A percentile compares a stretch with the other conserved stretches of the same genome.
Conservation (phyloP, 257 asterid species). For the Cordia subcordata region DNA sequence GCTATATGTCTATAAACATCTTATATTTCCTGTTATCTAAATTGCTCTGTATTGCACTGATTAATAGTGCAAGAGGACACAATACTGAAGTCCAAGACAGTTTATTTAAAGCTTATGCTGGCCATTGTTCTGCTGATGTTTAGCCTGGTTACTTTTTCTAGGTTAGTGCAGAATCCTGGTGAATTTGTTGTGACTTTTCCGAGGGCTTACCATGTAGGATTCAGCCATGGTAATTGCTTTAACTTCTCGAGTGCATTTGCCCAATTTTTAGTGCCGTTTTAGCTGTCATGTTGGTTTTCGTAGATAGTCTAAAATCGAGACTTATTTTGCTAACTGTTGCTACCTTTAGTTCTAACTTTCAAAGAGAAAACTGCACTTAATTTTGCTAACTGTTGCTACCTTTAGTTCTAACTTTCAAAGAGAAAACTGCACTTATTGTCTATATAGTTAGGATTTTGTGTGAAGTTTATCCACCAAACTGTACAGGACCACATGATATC, state of each 20-base stretch:
- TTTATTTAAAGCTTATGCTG: neutral
- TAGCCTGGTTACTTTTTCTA: constrained; percentile 24
- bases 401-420: too few relatives aligned
- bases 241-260: neutral
- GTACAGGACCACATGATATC: too few relatives aligned
- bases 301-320: too few relatives aligned
- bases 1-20: constrained; percentile 13
- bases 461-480: too few relatives aligned
- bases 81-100: neutral
- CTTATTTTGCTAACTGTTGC: too few relatives aligned
- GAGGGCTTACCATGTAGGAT: constrained; percentile 96
- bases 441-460: too few relatives aligned
- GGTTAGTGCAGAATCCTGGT: constrained; percentile 98
- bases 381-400: too few relatives aligned
- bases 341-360: too few relatives aligned
- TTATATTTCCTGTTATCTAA: constrained; percentile 11
- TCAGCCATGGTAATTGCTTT: constrained; percentile 89
- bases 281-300: too few relatives aligned
- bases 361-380: too few relatives aligned
- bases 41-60: constrained; percentile 4
- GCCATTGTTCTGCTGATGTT: constrained; percentile 6
- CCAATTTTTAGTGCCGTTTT: too few relatives aligned
- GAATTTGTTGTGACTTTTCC: constrained; percentile 98
- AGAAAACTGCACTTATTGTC: too few relatives aligned
- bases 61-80: constrained; percentile 6